Evolutionary conservation across 805 yeast species (phyloP).

Genomic region (Lipomyces mesembrius): DNA sequence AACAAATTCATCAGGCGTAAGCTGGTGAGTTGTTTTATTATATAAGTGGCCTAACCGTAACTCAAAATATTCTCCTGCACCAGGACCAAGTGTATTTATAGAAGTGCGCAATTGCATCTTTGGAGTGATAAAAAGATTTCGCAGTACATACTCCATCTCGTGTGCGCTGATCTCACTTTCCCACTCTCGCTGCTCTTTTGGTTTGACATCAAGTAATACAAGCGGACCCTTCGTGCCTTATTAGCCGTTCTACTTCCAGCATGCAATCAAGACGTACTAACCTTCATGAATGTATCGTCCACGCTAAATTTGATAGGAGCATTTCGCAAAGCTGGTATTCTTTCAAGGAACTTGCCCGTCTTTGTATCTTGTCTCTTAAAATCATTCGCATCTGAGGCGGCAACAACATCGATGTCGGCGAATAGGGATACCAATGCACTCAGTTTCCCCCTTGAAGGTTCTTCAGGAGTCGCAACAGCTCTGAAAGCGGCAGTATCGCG

Average conservation of each 20-base stretch:
- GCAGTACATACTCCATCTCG: slow-evolving; percentile 69
- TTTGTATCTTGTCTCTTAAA: slow-evolving; percentile 19
- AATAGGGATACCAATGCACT: slow-evolving; percentile 68
- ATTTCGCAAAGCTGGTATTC: not conserved
- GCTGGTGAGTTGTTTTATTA: slow-evolving; percentile 53
- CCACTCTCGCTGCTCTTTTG: slow-evolving; percentile 47
- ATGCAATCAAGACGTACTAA: not conserved
- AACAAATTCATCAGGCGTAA: slow-evolving; percentile 61
- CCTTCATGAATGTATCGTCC: slow-evolving; percentile 28
- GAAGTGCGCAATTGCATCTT: slow-evolving; percentile 54
- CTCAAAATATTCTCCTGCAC: slow-evolving; percentile 57
- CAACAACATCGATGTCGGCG: slow-evolving; percentile 62
- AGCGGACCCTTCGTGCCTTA: slow-evolving; percentile 36
- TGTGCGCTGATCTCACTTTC: slow-evolving; percentile 52
- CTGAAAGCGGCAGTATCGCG: slow-evolving; percentile 60
- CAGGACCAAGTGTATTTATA: slow-evolving; percentile 72
- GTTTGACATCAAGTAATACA: slow-evolving; percentile 63
- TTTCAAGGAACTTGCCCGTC: not conserved
- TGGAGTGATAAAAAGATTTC: slow-evolving; percentile 58
- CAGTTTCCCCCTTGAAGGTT: slow-evolving; percentile 59
- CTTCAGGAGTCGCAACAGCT: slow-evolving; percentile 64
- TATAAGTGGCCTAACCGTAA: slow-evolving; percentile 47
- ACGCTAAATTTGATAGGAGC: slow-evolving; percentile 24
- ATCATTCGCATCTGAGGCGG: slow-evolving; percentile 48
- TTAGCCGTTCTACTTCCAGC: not conserved